Base-by-base conservation (phyloP, 805 yeast species). In the Metschnikowia aberdeeniae region DNA sequence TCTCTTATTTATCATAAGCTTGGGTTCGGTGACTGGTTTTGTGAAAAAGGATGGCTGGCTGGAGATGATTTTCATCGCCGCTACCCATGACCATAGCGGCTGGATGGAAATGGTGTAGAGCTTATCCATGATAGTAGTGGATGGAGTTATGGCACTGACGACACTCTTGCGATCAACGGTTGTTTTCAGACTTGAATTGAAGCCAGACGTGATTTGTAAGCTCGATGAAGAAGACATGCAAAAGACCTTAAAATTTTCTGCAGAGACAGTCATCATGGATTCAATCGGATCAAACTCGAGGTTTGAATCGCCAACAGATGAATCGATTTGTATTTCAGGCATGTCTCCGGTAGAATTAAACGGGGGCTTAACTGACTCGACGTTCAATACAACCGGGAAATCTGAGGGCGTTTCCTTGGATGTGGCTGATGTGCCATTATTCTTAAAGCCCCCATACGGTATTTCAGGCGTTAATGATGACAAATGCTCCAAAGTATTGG, bases 81-180 rank as follows among this genome's bases (percentile, higher is more conserved):
- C 75, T 13, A 71, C 47, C 46, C 70, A 55, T 1, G 72, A 63
- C 76, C 76, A 71, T 35, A 71, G 59, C 9, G 76, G 75, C 51
- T 71, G 76, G 12, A 59, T 51, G 7, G 57, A 54, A 5, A 61
- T 53, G 6, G 56, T 52, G 31, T 46, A 51, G 14, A 50, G 45
- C 33, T 45, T 49, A 41, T 55, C 59, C 53, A 55, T 54, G 20
- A 55, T 53, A 11, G 57, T 55, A 7, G 59, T 55, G 4, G 58
- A 55, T 4, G 57, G 50, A 11, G 46, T 34, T 6, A 46, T 37
- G 26, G 43, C 42, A 28, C 50, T 51, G 32, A 43, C 45, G 6
- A 53, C 44, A 32, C 50, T 46, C 36, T 54, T 54, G 13, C 56
- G 46, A 39, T 54, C 58, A 7, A 54, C 48, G 11, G 49, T 47